Evolutionary conservation across 192 early-diverging fungal species (phyloP), one percentile per base, ranked within the genome.

Genomic region (Thoreauomyces humboldtii): DNA sequence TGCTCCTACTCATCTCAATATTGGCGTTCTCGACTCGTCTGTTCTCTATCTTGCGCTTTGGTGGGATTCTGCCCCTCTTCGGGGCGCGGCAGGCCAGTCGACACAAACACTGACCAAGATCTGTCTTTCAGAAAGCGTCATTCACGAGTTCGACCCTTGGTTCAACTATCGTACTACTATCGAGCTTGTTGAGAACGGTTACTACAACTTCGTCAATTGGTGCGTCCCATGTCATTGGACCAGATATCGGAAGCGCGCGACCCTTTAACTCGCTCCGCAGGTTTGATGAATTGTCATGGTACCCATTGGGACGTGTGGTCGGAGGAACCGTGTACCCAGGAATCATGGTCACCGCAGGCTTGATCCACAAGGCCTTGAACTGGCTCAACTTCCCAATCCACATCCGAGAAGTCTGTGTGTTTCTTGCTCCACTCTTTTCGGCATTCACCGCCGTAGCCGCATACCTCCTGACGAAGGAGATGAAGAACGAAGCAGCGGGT

Each of bases 81-180:
- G 15, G 0, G 12, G 14, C 50, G 14, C n/a, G n/a, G n/a, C n/a
- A n/a, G n/a, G n/a, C n/a, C n/a, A n/a, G n/a, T n/a, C n/a, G n/a
- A n/a, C n/a, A n/a, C n/a, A n/a, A n/a, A 24, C 22, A 52, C 19
- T 52, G 50, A 52, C 14, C 34, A 34, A 19, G 22, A 4, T 15
- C 12, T 24, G n/a, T 25, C 48, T 50, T 12, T 58, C 65, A 81
- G 98, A 99, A 75, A 91, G 88, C 60, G 90, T 99, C 57, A 99
- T 99, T 76, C 98, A 99, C 83, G 98, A 99, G 74, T 99, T 99
- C 73, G 98, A 99, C 74, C 98, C 98, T 29, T 99, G 85, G 92
- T 98, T 98, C 82, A 99, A 98, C 82, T 98, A 96, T 78, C 87
- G 97, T 68, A 91, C 94, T 29, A 99, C 97, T 15, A 83, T 85